A percentile compares a stretch with the other conserved stretches of the same genome.
Evolutionary conservation across 2,329 filamentous ascomycete species (phyloP).

Genomic region (Moelleriella libera): DNA sequence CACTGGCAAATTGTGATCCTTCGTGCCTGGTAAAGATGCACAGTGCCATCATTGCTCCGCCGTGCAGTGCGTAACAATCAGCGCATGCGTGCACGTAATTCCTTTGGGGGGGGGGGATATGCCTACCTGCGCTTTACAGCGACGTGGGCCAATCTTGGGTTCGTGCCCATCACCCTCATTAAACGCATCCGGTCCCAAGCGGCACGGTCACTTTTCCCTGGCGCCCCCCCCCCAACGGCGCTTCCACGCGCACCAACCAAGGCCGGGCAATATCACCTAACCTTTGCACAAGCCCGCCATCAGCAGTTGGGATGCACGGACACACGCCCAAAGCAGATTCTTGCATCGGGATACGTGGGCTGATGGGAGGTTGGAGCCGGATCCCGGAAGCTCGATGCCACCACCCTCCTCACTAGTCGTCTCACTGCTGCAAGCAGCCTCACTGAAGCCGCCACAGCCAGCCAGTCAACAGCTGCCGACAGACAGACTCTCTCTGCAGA

Average conservation of each 20-base stretch:
- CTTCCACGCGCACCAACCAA: background rate
- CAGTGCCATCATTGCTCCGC: too few relatives aligned
- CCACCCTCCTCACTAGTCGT: background rate
- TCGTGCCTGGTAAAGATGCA: too few relatives aligned
- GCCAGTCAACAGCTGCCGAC: background rate
- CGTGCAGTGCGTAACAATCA: too few relatives aligned
- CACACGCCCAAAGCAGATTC: conserved; percentile 5
- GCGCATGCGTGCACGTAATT: too few relatives aligned
- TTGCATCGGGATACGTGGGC: conserved; percentile 7
- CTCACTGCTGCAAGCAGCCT: conserved; percentile 6
- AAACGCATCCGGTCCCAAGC: background rate
- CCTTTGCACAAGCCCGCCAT: background rate
- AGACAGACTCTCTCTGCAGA: background rate
- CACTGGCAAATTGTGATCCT: too few relatives aligned
- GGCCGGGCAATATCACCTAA: background rate
- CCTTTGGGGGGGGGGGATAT: too few relatives aligned
- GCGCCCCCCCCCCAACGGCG: background rate
- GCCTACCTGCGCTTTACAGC: background rate
- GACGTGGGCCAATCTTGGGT: background rate
- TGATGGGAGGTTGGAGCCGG: conserved; percentile 7
- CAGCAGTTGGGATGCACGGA: background rate
- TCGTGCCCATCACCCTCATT: background rate
- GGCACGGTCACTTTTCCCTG: background rate
- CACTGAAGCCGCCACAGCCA: conserved; percentile 2
- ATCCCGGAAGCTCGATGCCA: conserved; percentile 4